Conservation (phyloP, 2,329 filamentous ascomycete species). For the Hypoxylon sp. region DNA sequence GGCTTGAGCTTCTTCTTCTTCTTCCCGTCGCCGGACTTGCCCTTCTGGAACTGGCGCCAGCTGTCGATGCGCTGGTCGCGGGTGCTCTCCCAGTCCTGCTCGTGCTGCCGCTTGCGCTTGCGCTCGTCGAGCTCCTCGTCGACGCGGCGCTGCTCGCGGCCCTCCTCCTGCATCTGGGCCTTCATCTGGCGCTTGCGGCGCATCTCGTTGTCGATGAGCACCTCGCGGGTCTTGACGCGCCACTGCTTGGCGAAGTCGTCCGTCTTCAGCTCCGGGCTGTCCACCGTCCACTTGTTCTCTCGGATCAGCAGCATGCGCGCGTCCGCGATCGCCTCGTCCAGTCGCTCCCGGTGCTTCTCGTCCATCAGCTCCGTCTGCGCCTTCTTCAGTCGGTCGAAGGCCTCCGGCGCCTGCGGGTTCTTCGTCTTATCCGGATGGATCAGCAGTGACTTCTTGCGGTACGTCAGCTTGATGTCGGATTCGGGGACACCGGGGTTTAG, state of each 20-base stretch:
- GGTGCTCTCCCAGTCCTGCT: slow-evolving; percentile 94
- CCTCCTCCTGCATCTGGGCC: slow-evolving; percentile 96
- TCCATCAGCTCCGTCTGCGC: slow-evolving; percentile 91
- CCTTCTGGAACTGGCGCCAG: slow-evolving; percentile 92
- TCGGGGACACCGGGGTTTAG: slow-evolving; percentile 95
- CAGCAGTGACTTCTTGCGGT: slow-evolving; percentile 97
- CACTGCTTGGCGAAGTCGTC: slow-evolving; percentile 84
- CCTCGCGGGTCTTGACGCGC: slow-evolving; percentile 88
- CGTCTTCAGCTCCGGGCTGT: slow-evolving; percentile 86
- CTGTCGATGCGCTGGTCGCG: slow-evolving; percentile 90
- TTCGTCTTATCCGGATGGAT: slow-evolving; percentile 98
- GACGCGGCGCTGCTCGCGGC: slow-evolving; percentile 82
- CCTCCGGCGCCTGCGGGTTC: slow-evolving; percentile 89
- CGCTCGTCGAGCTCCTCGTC: slow-evolving; percentile 85
- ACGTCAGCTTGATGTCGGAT: slow-evolving; percentile 92
- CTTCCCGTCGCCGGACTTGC: slow-evolving; percentile 62
- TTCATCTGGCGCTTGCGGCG: slow-evolving; percentile 85
- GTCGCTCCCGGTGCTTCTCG: slow-evolving; percentile 84
- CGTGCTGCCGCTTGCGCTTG: slow-evolving; percentile 89
- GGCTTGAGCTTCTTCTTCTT: slow-evolving; percentile 77
- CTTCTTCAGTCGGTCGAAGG: slow-evolving; percentile 96
- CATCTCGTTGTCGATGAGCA: slow-evolving; percentile 92
- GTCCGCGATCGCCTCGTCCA: slow-evolving; percentile 96
- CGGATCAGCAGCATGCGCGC: slow-evolving; percentile 94
- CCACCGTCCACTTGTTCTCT: slow-evolving; percentile 90